phyloP scores from a whole-genome alignment of 1,139 yeast genomes.

The Debaryomycetaceae sp. region DNA sequence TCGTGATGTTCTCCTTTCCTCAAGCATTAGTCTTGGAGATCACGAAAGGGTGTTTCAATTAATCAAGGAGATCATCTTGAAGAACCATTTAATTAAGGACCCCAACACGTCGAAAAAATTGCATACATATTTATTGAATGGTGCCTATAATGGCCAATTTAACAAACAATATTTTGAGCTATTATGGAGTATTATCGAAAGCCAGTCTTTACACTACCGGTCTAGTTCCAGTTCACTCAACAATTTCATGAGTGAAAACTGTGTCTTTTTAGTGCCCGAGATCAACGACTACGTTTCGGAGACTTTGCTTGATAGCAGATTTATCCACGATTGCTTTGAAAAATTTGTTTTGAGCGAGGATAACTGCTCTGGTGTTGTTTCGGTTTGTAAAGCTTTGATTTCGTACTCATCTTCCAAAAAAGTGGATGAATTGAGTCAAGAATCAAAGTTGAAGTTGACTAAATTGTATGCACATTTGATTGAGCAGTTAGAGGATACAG shows the following conservation, averaged over 20 bases:
- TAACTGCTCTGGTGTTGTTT: conserved; percentile 34
- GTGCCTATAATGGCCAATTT: conserved; percentile 21
- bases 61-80: conserved; percentile 35
- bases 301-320: conserved; percentile 26
- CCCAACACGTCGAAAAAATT: conserved; percentile 26
- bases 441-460: conserved; percentile 18
- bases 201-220: conserved; percentile 27
- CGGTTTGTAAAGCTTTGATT: conserved; percentile 23
- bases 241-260: conserved; percentile 32
- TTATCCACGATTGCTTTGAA: conserved; percentile 26
- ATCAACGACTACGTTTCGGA: conserved; percentile 13
- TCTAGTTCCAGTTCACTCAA: conserved; percentile 19
- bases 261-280: conserved; percentile 17
- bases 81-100: conserved; percentile 31
- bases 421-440: conserved; percentile 1
- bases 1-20: conserved; percentile 30
- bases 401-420: conserved; percentile 9
- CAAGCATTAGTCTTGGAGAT: conserved; percentile 35
- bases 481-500: conserved; percentile 51
- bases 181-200: conserved; percentile 32
- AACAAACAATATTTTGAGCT: conserved; percentile 32
- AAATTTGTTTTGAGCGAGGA: conserved; percentile 28
- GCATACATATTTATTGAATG: conserved; percentile 31
- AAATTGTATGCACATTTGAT: conserved; percentile 39
- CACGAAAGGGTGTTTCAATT: conserved; percentile 35